Conservation (phyloP, 306 rosid genomes). For the Cucurbita ficifolia region DNA sequence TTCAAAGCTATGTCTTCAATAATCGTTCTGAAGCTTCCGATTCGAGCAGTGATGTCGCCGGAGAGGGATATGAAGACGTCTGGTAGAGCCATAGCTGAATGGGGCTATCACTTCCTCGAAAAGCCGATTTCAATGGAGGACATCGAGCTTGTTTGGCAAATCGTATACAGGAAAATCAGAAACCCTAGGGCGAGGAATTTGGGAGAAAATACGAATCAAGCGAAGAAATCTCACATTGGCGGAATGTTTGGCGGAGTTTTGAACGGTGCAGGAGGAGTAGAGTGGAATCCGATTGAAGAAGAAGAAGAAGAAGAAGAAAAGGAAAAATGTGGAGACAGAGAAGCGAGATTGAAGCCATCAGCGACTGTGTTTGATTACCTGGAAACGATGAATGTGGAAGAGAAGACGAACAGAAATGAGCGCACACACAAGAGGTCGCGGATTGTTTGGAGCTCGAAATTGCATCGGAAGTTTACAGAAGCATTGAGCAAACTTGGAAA, state of each 20-base stretch:
- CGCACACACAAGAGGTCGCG: not conserved
- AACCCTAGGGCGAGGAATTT: not conserved
- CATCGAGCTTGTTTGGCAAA: slow-evolving; percentile 3
- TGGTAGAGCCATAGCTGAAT: not conserved
- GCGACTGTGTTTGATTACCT: not conserved
- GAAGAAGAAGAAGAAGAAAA: not conserved
- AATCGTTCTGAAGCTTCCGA: not conserved
- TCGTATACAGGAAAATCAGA: not conserved
- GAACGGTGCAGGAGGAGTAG: not conserved
- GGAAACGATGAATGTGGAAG: not conserved
- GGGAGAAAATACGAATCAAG: not conserved
- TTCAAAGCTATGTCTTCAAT: not conserved
- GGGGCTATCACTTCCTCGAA: not conserved
- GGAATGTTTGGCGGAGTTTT: not conserved
- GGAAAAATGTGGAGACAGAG: not conserved
- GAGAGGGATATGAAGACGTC: not conserved
- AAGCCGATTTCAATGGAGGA: slow-evolving; percentile 8
- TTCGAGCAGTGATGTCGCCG: not conserved
- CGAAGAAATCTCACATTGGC: not conserved
- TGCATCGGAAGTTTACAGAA: slow-evolving; percentile 3
- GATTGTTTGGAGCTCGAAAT: slow-evolving; percentile 1
- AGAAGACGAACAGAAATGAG: not conserved
- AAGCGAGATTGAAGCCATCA: not conserved
- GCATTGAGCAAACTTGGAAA: slow-evolving; percentile 6
- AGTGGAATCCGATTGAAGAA: not conserved